Evolutionary conservation across 495 filamentous ascomycete genomes (phyloP).

Genomic region (Umbilicaria muhlenbergii): DNA sequence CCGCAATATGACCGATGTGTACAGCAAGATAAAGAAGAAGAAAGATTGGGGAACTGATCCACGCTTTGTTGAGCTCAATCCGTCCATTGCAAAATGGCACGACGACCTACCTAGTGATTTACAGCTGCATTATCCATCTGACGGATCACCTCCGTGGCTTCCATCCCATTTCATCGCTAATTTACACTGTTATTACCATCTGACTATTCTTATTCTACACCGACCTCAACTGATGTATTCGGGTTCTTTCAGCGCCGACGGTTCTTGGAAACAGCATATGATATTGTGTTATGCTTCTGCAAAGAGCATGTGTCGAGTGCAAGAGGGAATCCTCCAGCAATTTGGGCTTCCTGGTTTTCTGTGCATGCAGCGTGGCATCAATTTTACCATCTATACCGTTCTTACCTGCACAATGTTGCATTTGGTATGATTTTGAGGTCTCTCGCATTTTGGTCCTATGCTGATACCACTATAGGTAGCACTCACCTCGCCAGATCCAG

Average conservation of each 20-base stretch:
- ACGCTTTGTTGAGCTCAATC: conserved; percentile 63
- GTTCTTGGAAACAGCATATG: conserved; percentile 81
- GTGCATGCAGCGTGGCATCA: conserved; percentile 90
- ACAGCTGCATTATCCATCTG: conserved; percentile 58
- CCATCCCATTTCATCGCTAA: conserved; percentile 85
- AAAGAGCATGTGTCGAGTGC: conserved; percentile 76
- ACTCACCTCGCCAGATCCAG: conserved; percentile 84
- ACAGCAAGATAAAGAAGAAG: conserved; percentile 62
- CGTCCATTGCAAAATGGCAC: conserved; percentile 59
- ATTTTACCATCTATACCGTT: conserved; percentile 85
- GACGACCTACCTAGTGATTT: conserved; percentile 64
- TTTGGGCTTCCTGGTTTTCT: conserved; percentile 71
- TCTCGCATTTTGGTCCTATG: background rate
- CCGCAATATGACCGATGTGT: conserved; percentile 57
- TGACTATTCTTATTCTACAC: conserved; percentile 77
- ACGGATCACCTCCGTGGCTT: conserved; percentile 72
- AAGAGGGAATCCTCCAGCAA: conserved; percentile 65
- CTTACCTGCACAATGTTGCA: conserved; percentile 92
- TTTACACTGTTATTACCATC: conserved; percentile 82
- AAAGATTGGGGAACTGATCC: conserved; percentile 87
- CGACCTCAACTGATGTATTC: conserved; percentile 71
- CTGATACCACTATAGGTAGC: conserved; percentile 48
- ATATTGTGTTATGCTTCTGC: conserved; percentile 72
- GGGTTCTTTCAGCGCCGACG: conserved; percentile 54
- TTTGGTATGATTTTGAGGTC: conserved; percentile 44